phyloP scores from a whole-genome alignment of 805 yeast species.

The Ogataea naganishii region DNA sequence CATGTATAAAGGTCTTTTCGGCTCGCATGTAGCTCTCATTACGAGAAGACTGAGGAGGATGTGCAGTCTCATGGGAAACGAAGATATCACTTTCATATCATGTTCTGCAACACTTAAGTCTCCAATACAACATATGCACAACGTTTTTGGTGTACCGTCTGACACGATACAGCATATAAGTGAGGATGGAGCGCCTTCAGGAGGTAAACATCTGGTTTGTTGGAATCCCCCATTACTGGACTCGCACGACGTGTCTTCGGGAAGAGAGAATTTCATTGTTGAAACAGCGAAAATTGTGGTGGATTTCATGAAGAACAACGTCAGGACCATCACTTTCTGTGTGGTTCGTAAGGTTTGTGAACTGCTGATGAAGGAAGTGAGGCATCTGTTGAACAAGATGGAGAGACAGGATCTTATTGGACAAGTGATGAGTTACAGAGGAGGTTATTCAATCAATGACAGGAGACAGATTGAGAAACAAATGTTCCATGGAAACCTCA shows the following conservation, averaged over 20 bases:
- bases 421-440: conserved; percentile 89
- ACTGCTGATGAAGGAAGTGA: conserved; percentile 72
- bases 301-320: conserved; percentile 50
- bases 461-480: conserved; percentile 81
- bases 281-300: conserved; percentile 74
- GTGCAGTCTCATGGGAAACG: conserved; percentile 43
- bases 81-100: conserved; percentile 59
- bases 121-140: conserved; percentile 65
- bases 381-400: conserved; percentile 39
- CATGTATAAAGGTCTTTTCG: conserved; percentile 83
- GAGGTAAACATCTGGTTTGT: conserved; percentile 62
- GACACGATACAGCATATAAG: conserved; percentile 46
- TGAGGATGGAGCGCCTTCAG: conserved; percentile 86
- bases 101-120: conserved; percentile 89
- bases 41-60: conserved; percentile 73
- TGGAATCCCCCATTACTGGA: conserved; percentile 81
- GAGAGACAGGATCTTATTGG: conserved; percentile 36
- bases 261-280: conserved; percentile 60
- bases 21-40: conserved; percentile 82
- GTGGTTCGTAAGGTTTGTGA: conserved; percentile 83
- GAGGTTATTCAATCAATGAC: conserved; percentile 85
- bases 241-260: conserved; percentile 45
- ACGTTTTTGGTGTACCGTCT: conserved; percentile 57
- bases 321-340: conserved; percentile 86
- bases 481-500: conserved; percentile 80